Percentiles rank a stretch among this genome's conserved stretches.
phyloP scores from a whole-genome alignment of 345 rosid species.

The Populus deltoides region DNA sequence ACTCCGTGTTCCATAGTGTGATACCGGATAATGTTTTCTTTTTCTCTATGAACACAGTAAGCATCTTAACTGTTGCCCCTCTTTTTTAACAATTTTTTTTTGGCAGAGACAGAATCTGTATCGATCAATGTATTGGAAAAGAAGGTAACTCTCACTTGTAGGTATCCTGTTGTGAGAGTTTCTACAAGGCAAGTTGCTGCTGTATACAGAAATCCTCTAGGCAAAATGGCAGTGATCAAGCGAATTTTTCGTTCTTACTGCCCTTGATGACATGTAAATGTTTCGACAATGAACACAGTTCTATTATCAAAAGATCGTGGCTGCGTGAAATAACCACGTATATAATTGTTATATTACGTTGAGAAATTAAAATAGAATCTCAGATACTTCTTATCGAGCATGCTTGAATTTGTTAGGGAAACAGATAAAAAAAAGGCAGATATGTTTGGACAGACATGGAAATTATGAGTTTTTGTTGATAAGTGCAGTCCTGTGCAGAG shows the following conservation, averaged over 20 bases:
- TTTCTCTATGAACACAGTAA: neutral
- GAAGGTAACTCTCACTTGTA: conserved; percentile 67
- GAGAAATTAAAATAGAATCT: neutral
- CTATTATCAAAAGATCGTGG: neutral
- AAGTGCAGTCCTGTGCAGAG: neutral
- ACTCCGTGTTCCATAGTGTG: too few species aligned
- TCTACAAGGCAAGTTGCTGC: conserved; percentile 32
- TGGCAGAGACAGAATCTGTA: conserved; percentile 71
- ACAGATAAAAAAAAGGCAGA: neutral
- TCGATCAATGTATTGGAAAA: conserved; percentile 65
- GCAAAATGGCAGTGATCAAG: conserved; percentile 57
- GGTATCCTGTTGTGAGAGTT: conserved; percentile 42
- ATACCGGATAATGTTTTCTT: neutral
- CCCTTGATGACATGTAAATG: conserved; percentile 13
- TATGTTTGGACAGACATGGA: neutral
- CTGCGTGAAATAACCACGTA: conserved; percentile 3
- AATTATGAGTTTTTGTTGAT: neutral
- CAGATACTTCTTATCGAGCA: neutral
- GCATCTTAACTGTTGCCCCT: neutral
- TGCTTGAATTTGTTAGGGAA: neutral
- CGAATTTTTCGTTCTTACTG: conserved; percentile 40
- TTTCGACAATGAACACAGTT: neutral
- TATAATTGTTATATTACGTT: neutral
- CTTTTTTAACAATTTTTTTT: neutral
- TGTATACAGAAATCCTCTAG: conserved; percentile 32